Percentiles rank a stretch among this genome's conserved stretches.
Conservation (phyloP, 1,284 basidiomycete species). For the Ustilago cynodontis region DNA sequence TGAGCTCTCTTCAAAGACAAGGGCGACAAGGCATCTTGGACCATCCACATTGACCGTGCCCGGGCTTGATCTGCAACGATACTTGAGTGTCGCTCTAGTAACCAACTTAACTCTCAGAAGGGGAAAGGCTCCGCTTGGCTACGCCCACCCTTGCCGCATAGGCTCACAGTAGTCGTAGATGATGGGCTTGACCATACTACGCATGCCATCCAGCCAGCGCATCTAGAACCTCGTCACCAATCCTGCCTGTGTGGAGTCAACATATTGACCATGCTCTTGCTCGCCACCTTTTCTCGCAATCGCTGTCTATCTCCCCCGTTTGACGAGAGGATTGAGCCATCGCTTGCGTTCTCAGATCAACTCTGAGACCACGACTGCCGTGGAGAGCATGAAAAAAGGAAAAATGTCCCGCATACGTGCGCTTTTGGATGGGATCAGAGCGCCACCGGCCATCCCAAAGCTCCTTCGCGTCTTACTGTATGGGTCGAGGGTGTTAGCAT, state of each 20-base stretch:
- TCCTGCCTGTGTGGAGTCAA: too few relatives aligned
- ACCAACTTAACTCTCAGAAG: too few relatives aligned
- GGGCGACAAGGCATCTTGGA: too few relatives aligned
- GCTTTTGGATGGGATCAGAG: slow-evolving; percentile 3
- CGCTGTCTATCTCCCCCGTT: background rate
- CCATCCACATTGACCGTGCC: too few relatives aligned
- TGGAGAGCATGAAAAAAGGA: background rate
- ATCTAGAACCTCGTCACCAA: too few relatives aligned
- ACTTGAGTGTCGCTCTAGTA: too few relatives aligned
- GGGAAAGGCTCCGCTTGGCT: too few relatives aligned
- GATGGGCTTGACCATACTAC: background rate
- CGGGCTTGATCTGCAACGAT: too few relatives aligned
- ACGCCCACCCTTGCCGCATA: background rate
- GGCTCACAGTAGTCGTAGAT: background rate
- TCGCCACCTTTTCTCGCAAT: background rate
- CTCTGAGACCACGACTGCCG: slow-evolving; percentile 23
- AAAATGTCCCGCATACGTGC: slow-evolving; percentile 6
- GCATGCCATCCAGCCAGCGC: too few relatives aligned
- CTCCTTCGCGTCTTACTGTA: slow-evolving; percentile 4
- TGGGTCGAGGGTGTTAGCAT: slow-evolving; percentile 25
- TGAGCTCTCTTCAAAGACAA: too few relatives aligned
- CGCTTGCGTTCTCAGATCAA: background rate
- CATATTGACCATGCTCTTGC: too few relatives aligned
- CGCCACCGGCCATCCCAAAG: background rate
- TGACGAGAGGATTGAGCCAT: background rate